Evolutionary conservation across 1,284 basidiomycete species (phyloP).

Genomic region (Cutaneotrichosporon sp.): DNA sequence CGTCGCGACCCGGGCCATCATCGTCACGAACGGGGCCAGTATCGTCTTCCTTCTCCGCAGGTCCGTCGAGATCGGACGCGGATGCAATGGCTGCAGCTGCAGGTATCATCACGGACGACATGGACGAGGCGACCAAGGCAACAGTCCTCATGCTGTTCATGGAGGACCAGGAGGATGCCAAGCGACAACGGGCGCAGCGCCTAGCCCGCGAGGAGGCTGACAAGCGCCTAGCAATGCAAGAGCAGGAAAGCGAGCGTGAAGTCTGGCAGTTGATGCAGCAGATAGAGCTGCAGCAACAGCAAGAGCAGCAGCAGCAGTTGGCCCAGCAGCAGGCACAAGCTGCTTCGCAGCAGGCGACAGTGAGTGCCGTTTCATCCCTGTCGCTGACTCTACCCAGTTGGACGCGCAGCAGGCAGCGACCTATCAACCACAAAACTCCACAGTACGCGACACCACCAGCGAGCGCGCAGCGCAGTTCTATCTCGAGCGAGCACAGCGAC

Average conservation of each 20-base stretch:
- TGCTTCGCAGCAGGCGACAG: not conserved
- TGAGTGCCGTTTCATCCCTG: not conserved
- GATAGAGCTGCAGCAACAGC: conserved; percentile 44
- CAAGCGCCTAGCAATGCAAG: conserved; percentile 42
- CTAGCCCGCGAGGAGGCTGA: conserved; percentile 29
- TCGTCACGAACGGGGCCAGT: too few relatives aligned
- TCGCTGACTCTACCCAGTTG: not conserved
- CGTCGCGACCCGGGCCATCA: not conserved
- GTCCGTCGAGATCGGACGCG: not conserved
- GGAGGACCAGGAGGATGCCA: conserved; percentile 40
- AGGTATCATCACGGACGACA: not conserved
- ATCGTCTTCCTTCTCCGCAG: conserved; percentile 4
- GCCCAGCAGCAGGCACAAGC: not conserved
- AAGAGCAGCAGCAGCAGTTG: conserved; percentile 35
- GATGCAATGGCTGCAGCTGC: not conserved
- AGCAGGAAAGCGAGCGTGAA: conserved; percentile 50
- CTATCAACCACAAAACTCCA: too few relatives aligned
- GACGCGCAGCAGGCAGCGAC: not conserved
- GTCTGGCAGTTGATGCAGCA: conserved; percentile 30
- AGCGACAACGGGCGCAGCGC: conserved; percentile 17
- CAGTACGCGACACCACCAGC: too few relatives aligned
- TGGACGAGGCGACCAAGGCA: conserved; percentile 17
- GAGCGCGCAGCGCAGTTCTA: not conserved
- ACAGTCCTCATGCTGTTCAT: conserved; percentile 37
- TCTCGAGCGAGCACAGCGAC: not conserved